Evolutionary conservation across 2,329 filamentous ascomycete genomes (phyloP).

Genomic region (Uncinocarpus reesii): DNA sequence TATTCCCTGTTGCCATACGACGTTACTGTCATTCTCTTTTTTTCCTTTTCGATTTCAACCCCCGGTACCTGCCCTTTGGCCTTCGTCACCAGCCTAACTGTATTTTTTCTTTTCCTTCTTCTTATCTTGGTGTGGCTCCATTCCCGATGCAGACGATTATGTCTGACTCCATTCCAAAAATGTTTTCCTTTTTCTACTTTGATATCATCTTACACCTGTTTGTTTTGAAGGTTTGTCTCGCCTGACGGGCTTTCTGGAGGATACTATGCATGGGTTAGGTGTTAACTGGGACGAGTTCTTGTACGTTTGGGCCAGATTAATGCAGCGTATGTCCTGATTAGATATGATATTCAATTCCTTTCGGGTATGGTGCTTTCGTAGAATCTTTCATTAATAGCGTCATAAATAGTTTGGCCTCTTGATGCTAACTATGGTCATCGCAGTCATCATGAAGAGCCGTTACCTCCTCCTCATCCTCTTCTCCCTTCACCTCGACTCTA

Average conservation of each 20-base stretch:
- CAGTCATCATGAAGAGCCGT: background rate
- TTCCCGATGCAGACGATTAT: background rate
- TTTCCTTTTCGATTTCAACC: background rate
- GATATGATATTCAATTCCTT: slow-evolving; percentile 1
- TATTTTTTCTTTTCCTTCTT: background rate
- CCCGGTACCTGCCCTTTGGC: no score
- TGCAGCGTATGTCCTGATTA: slow-evolving; percentile 8
- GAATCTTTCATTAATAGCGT: slow-evolving; percentile 17
- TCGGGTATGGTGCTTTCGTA: background rate
- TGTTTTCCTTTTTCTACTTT: background rate
- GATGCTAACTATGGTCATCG: background rate
- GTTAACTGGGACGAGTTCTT: slow-evolving; percentile 7
- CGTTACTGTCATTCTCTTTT: background rate
- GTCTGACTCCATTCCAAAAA: background rate
- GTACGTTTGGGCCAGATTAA: slow-evolving; percentile 2
- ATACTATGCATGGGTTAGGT: slow-evolving; percentile 10
- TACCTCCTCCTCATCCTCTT: slow-evolving; percentile 10
- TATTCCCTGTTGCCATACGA: background rate
- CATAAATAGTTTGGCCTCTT: no score
- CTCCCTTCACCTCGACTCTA: slow-evolving; percentile 10
- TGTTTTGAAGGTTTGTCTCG: background rate
- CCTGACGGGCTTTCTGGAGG: slow-evolving; percentile 4
- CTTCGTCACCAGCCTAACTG: no score
- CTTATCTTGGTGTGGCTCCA: background rate
- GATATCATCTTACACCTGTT: background rate